These are phyloP conservation scores for Beta corolliflora DNA, from an alignment of 179 eudicot genomes.

Conservation along the genomic window DNA sequence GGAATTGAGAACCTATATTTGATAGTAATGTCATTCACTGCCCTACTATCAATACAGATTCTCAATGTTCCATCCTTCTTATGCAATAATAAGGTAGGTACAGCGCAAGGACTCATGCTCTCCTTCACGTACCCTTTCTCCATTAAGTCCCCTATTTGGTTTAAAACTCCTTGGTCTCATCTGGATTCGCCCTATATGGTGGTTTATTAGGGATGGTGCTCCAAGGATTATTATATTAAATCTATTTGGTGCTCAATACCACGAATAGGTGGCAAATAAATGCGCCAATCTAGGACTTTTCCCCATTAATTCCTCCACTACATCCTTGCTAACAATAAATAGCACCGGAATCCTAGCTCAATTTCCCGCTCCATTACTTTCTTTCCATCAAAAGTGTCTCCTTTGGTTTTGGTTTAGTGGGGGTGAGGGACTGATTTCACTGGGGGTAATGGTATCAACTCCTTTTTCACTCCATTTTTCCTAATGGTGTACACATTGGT, in stretches of 20 bases:
- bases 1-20: background rate
- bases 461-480: too few species aligned
- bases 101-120: background rate
- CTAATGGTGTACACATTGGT: too few species aligned
- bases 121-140: background rate
- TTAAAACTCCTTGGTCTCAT: background rate
- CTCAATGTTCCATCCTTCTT: background rate
- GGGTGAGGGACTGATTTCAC: background rate
- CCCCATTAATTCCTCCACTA: too few species aligned
- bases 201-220: background rate
- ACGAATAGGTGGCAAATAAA: background rate
- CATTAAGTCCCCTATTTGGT: background rate
- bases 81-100: background rate
- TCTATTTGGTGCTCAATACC: background rate
- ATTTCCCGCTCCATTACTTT: background rate
- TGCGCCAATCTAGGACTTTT: too few species aligned
- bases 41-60: background rate
- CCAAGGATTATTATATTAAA: background rate
- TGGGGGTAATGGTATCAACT: too few species aligned
- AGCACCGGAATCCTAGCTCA: too few species aligned
- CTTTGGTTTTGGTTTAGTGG: background rate
- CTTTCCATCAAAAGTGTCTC: background rate
- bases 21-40: background rate
- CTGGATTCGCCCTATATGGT: background rate
- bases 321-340: too few species aligned